A percentile compares a stretch with the other conserved stretches of the same genome.
These are phyloP conservation scores for Aspergillus pseudotamarii DNA, from an alignment of 2,329 filamentous ascomycete genomes.

Conservation along the genomic window DNA sequence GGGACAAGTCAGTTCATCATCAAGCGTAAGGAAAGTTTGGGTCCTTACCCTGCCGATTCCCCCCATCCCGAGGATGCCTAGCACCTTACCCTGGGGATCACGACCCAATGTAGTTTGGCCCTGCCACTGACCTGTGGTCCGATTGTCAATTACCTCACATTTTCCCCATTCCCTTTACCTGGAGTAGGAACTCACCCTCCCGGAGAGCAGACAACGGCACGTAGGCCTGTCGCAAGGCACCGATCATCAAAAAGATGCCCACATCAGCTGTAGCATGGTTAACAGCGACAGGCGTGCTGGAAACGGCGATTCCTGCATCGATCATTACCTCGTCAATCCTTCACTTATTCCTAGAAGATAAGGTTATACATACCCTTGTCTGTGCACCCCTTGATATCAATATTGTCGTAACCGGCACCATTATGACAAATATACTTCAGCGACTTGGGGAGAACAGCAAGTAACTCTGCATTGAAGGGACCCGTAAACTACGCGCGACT, in stretches of 20 bases:
- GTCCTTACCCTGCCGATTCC: conserved; percentile 48
- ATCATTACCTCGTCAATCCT: not conserved
- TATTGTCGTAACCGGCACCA: conserved; percentile 64
- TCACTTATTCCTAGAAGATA: not conserved
- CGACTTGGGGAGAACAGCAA: conserved; percentile 48
- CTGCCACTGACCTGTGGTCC: conserved; percentile 41
- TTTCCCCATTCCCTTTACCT: too few species aligned
- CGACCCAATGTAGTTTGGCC: conserved; percentile 47
- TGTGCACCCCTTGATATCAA: conserved; percentile 58
- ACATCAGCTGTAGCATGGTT: conserved; percentile 52
- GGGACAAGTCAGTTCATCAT: not conserved
- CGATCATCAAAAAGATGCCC: conserved; percentile 52
- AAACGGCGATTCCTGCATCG: conserved; percentile 41
- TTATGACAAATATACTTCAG: conserved; percentile 57
- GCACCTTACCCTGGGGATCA: conserved; percentile 48
- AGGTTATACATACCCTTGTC: conserved; percentile 36
- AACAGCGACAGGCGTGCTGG: conserved; percentile 50
- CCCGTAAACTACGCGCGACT: conserved; percentile 40
- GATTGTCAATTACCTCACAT: conserved; percentile 6
- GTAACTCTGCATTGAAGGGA: conserved; percentile 53
- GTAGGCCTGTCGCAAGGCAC: conserved; percentile 48
- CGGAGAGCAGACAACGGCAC: conserved; percentile 45
- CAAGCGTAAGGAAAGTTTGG: not conserved
- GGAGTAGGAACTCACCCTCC: conserved; percentile 34
- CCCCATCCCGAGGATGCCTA: conserved; percentile 53